Evolutionary conservation across 2,329 filamentous ascomycete genomes (phyloP).

Genomic region (Nemania sp.): DNA sequence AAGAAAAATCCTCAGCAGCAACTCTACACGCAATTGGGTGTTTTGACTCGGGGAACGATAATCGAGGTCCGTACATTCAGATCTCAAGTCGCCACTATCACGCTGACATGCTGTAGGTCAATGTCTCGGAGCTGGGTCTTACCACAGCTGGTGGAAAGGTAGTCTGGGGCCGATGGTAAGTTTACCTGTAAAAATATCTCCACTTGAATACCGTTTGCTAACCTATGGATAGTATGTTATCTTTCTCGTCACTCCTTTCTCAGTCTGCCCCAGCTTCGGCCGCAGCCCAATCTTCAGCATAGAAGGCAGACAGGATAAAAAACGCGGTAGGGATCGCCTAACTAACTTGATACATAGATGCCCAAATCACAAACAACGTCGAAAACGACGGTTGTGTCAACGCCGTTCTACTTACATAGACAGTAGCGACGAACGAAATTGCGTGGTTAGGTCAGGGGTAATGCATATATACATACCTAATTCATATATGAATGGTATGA

Average conservation of each 20-base stretch:
- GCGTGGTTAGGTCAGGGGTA: neutral
- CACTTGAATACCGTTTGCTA: neutral
- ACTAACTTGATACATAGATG: conserved; percentile 22
- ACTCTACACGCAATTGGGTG: conserved; percentile 59
- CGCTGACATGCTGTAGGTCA: conserved; percentile 70
- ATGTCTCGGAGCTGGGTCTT: conserved; percentile 87
- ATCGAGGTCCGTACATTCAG: neutral
- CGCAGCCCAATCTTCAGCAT: neutral
- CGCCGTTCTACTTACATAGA: conserved; percentile 39
- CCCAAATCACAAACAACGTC: conserved; percentile 49
- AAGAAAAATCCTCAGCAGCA: conserved; percentile 80
- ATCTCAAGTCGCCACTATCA: neutral
- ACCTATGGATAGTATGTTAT: conserved; percentile 8
- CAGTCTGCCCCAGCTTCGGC: neutral
- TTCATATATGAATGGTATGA: conserved; percentile 4
- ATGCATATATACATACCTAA: conserved; percentile 4
- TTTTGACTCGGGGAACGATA: neutral
- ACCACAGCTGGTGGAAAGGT: conserved; percentile 92
- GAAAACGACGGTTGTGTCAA: conserved; percentile 47
- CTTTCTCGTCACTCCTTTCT: neutral
- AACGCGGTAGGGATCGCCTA: neutral
- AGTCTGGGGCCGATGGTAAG: conserved; percentile 68
- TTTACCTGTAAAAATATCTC: conserved; percentile 36
- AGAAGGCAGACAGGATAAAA: neutral
- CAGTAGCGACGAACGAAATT: neutral